Conservation (phyloP, 495 filamentous ascomycete genomes). For the Aspergillus egyptiacus region DNA sequence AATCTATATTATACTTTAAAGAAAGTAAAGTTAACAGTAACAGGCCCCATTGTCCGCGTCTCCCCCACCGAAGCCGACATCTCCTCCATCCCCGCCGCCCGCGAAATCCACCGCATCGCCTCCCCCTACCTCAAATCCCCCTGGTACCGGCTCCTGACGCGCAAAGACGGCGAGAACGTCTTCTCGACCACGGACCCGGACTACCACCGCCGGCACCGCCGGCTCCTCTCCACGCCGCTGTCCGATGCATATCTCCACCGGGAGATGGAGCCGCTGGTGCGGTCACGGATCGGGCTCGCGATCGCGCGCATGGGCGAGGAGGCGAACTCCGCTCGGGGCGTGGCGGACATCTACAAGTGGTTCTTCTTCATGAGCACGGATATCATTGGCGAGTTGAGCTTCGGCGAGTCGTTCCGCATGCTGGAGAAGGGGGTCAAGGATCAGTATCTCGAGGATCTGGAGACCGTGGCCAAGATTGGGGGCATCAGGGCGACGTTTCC, state of each 20-base stretch:
- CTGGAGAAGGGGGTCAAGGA: slow-evolving; percentile 46
- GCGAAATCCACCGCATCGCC: slow-evolving; percentile 34
- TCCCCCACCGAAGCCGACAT: slow-evolving; percentile 33
- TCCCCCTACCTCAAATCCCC: slow-evolving; percentile 17
- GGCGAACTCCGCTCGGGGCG: slow-evolving; percentile 20
- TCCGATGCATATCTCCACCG: slow-evolving; percentile 29
- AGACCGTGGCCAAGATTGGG: slow-evolving; percentile 22
- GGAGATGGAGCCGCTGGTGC: slow-evolving; percentile 27
- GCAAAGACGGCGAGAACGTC: slow-evolving; percentile 16
- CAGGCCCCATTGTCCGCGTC: slow-evolving; percentile 40
- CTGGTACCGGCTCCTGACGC: slow-evolving; percentile 17
- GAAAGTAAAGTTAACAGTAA: not conserved
- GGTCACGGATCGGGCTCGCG: slow-evolving; percentile 21
- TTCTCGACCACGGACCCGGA: slow-evolving; percentile 30
- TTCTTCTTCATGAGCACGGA: slow-evolving; percentile 53
- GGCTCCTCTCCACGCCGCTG: slow-evolving; percentile 31
- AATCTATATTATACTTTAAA: not conserved
- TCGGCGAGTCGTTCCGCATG: slow-evolving; percentile 53
- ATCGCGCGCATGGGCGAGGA: slow-evolving; percentile 33
- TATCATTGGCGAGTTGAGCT: slow-evolving; percentile 49
- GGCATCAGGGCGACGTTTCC: slow-evolving; percentile 35
- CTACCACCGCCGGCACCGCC: slow-evolving; percentile 24
- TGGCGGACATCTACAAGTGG: slow-evolving; percentile 50
- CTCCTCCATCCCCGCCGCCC: slow-evolving; percentile 23
- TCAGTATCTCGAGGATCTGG: slow-evolving; percentile 37